These are phyloP conservation scores for Elsinoe perseae DNA, from an alignment of 2,329 filamentous ascomycete species.

Conservation along the genomic window DNA sequence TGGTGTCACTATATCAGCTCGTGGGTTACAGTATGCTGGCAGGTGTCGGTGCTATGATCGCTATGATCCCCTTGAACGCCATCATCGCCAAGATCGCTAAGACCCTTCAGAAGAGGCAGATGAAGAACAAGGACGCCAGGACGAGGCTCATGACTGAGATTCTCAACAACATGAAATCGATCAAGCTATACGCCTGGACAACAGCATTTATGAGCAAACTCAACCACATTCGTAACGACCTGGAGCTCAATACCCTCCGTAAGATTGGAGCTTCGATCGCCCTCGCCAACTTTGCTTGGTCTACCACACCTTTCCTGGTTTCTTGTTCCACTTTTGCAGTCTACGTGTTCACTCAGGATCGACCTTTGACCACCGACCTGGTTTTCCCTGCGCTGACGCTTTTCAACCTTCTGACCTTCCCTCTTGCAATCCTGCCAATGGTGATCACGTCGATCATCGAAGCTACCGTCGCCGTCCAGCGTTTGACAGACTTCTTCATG, in stretches of 20 bases:
- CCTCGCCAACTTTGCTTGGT: constrained; percentile 96
- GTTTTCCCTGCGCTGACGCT: constrained; percentile 88
- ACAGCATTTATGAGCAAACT: constrained; percentile 96
- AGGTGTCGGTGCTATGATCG: constrained; percentile 85
- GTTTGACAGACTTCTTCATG: constrained; percentile 74
- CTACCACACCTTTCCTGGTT: constrained; percentile 91
- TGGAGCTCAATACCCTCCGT: constrained; percentile 87
- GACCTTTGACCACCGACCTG: constrained; percentile 82
- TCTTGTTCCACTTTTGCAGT: constrained; percentile 95
- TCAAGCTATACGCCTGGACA: constrained; percentile 98
- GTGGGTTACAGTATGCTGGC: constrained; percentile 93
- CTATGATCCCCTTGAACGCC: constrained; percentile 96
- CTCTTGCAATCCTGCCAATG: constrained; percentile 89
- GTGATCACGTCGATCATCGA: constrained; percentile 96
- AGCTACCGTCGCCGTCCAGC: constrained; percentile 81
- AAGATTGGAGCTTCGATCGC: constrained; percentile 94
- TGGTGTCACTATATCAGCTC: constrained; percentile 92
- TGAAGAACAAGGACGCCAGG: constrained; percentile 97
- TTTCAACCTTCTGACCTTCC: constrained; percentile 95
- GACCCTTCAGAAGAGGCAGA: constrained; percentile 86
- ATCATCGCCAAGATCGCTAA: constrained; percentile 91
- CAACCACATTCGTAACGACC: constrained; percentile 90
- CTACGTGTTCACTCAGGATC: constrained; percentile 76
- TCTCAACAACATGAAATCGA: constrained; percentile 97
- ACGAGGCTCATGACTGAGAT: constrained; percentile 95